phyloP scores from a whole-genome alignment of 495 filamentous ascomycete genomes.

The Aspergillus campestris region DNA sequence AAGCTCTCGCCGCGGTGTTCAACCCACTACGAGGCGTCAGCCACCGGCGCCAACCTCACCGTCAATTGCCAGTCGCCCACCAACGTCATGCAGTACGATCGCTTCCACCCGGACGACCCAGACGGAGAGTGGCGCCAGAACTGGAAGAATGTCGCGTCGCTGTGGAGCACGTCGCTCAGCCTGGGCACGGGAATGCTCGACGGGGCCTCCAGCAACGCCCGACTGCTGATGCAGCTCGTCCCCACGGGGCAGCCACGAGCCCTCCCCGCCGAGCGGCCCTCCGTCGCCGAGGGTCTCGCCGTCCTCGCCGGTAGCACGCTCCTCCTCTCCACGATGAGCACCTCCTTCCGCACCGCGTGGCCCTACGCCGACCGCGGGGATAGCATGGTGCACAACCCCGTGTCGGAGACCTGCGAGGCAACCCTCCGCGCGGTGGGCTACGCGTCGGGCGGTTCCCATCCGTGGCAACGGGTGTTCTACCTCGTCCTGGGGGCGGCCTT shows the following conservation, averaged over 20 bases:
- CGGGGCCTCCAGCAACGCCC: slow-evolving; percentile 51
- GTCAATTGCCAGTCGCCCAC: slow-evolving; percentile 48
- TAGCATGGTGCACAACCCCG: slow-evolving; percentile 24
- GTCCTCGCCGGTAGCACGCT: slow-evolving; percentile 58
- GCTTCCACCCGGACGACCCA: slow-evolving; percentile 23
- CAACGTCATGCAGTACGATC: slow-evolving; percentile 44
- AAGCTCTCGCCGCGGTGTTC: slow-evolving; percentile 52
- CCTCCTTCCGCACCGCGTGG: slow-evolving; percentile 53
- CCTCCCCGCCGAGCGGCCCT: slow-evolving; percentile 38
- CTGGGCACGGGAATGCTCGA: slow-evolving; percentile 52
- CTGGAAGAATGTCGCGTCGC: slow-evolving; percentile 50
- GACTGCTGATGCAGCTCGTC: slow-evolving; percentile 51
- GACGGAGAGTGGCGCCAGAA: slow-evolving; percentile 30
- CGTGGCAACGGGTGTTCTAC: slow-evolving; percentile 57
- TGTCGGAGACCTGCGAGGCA: slow-evolving; percentile 47
- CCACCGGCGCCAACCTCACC: slow-evolving; percentile 43
- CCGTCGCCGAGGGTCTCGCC: slow-evolving; percentile 57
- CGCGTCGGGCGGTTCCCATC: slow-evolving; percentile 45
- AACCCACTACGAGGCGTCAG: slow-evolving; percentile 50
- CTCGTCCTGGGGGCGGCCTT: slow-evolving; percentile 53
- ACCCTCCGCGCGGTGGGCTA: slow-evolving; percentile 51
- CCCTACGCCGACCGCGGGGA: slow-evolving; percentile 27
- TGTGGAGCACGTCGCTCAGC: slow-evolving; percentile 49
- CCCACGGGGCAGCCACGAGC: slow-evolving; percentile 20
- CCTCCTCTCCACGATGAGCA: slow-evolving; percentile 39